Evolutionary conservation across 306 rosid species (phyloP).

Genomic region (Glycine soja): DNA sequence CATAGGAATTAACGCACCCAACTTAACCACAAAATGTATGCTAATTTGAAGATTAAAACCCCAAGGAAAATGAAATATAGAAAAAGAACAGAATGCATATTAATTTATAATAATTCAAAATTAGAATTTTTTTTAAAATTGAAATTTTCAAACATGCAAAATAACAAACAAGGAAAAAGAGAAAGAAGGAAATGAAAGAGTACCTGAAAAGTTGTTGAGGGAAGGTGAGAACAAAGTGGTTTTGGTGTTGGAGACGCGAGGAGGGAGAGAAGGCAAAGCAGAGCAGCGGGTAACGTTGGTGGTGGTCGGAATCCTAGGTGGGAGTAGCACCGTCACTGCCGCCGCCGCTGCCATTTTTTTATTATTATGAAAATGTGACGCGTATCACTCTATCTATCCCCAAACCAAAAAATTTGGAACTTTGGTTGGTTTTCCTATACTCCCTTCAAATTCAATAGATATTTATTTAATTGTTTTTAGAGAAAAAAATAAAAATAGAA

Average conservation of each 20-base stretch:
- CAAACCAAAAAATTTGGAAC: background rate
- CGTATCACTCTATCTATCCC: conserved; percentile 29
- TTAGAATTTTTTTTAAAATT: background rate
- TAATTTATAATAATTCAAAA: too few species aligned
- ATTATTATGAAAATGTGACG: background rate
- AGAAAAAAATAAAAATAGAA: background rate
- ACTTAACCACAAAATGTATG: too few species aligned
- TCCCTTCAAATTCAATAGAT: background rate
- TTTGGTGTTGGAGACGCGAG: conserved; percentile 66
- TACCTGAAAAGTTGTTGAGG: conserved; percentile 66
- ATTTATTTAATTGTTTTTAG: background rate
- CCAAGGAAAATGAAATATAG: background rate
- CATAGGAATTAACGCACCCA: too few species aligned
- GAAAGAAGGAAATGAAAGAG: background rate
- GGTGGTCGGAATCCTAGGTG: conserved; percentile 55
- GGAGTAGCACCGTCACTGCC: conserved; percentile 66
- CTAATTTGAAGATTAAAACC: background rate
- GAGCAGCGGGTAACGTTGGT: conserved; percentile 62
- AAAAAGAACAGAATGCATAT: background rate
- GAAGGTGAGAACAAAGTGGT: conserved; percentile 57
- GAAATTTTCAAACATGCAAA: background rate
- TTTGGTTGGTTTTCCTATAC: conserved; percentile 25
- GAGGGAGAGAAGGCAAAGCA: conserved; percentile 75
- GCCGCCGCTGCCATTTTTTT: conserved; percentile 64
- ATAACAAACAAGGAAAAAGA: background rate